Conservation (phyloP, 2,329 filamentous ascomycete species). For the Arthroderma sp. region DNA sequence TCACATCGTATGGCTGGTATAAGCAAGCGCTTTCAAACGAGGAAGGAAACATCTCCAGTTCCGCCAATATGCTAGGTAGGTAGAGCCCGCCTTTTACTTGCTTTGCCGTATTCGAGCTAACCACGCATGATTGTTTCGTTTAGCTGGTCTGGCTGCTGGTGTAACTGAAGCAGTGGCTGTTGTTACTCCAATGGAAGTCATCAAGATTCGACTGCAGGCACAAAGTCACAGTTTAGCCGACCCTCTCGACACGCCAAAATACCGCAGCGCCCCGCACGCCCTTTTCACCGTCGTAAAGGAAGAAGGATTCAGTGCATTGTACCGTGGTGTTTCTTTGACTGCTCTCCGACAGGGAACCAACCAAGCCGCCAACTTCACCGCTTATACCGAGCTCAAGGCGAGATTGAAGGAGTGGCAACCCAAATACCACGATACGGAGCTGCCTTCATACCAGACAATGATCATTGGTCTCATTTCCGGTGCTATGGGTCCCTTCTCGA, state of each 20-base stretch:
- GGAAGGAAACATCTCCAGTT: constrained; percentile 55
- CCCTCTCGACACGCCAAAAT: constrained; percentile 89
- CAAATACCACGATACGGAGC: constrained; percentile 47
- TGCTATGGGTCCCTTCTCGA: constrained; percentile 89
- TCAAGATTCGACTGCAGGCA: constrained; percentile 96
- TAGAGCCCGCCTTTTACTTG: background rate
- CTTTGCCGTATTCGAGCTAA: constrained; percentile 1
- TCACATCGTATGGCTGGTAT: constrained; percentile 93
- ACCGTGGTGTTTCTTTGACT: constrained; percentile 85
- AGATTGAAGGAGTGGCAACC: constrained; percentile 60
- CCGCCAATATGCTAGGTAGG: constrained; percentile 56
- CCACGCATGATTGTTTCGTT: constrained; percentile 1
- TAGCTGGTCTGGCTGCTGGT: constrained; percentile 78
- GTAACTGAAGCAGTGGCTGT: constrained; percentile 93
- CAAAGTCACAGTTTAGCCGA: constrained; percentile 98
- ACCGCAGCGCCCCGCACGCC: constrained; percentile 78
- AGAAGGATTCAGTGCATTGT: constrained; percentile 76
- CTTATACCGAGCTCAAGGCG: constrained; percentile 87
- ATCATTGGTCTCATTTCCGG: constrained; percentile 81
- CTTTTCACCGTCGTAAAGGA: constrained; percentile 82
- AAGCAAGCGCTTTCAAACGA: constrained; percentile 67
- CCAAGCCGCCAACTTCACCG: constrained; percentile 97
- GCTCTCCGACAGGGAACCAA: constrained; percentile 91
- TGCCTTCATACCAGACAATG: constrained; percentile 84
- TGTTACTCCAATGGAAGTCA: constrained; percentile 96